Base-by-base conservation (phyloP, 306 rosid species). In the Rosa persica region DNA sequence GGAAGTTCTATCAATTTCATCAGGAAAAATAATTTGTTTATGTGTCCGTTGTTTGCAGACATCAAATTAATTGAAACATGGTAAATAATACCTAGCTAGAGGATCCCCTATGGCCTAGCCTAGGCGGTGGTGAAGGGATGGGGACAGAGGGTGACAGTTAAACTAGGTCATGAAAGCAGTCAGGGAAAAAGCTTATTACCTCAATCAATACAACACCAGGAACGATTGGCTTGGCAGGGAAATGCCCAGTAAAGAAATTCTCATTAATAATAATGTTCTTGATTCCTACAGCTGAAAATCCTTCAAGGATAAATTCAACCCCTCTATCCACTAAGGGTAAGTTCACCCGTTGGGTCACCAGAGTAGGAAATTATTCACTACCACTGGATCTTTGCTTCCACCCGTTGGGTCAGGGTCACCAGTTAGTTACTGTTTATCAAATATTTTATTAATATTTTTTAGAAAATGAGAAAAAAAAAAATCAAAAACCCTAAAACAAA, bases 121-220 rank as follows among this genome's bases (percentile, higher is more conserved):
- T n/a, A n/a, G n/a, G n/a, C n/a, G n/a, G n/a, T 30, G 36, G 36
- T 30, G 36, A 30, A 30, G 36, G 36, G 36, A 3, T 30, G 36
- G 36, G 36, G 36, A 2, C 2, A 30, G 2, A 1, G 11, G 55
- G 55, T 49, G 20, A 52, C 23, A 52, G 23, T 17, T 17, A 6
- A 51, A 52, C n/a, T 20, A 20, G 23, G 27, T 55, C 57, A 51
- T 51, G 27, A n/a, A 55, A 55, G 10, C 4, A 11, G 6, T 17
- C 17, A 52, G 8, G 58, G 68, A 55, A 30, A 52, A 75, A 27
- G 69, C 64, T 17, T 67, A 27, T 48, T 81, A 94, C 98, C 98
- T 94, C 98, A 81, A 94, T 83, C 93, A 90, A 89, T 67, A 94
- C 96, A 87, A 94, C 98, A 72, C 98, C 97, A 57, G 98, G 98